phyloP scores from a whole-genome alignment of 257 asterid species.

The Solanum paucissectum region DNA sequence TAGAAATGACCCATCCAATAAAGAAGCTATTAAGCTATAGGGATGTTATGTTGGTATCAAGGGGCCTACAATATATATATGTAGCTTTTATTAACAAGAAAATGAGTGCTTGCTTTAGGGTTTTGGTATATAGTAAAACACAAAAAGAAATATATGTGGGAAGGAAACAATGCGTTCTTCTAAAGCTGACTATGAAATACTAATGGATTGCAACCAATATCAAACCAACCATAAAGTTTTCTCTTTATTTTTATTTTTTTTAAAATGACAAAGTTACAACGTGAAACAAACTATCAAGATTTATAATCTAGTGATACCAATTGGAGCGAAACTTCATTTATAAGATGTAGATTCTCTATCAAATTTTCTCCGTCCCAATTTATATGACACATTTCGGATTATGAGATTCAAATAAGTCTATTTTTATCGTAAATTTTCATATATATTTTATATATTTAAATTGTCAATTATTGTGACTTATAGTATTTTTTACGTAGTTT shows the following conservation, averaged over 20 bases:
- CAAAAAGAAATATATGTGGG: slow-evolving; percentile 43
- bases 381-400: too few relatives aligned
- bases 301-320: neutral
- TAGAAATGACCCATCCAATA: neutral
- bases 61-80: slow-evolving; percentile 41
- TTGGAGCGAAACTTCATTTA: neutral
- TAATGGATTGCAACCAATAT: slow-evolving; percentile 6
- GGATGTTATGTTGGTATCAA: slow-evolving; percentile 15
- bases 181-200: slow-evolving; percentile 39
- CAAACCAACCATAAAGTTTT: neutral
- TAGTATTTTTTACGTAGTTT: neutral
- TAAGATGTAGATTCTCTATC: neutral
- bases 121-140: slow-evolving; percentile 26
- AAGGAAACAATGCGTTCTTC: slow-evolving; percentile 63
- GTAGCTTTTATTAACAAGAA: slow-evolving; percentile 18
- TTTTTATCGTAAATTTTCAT: too few relatives aligned
- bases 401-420: too few relatives aligned
- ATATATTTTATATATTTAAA: too few relatives aligned
- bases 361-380: neutral
- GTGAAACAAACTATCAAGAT: neutral
- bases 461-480: too few relatives aligned
- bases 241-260: neutral
- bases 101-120: slow-evolving; percentile 58
- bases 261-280: neutral
- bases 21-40: neutral